Evolutionary conservation across 2,329 filamentous ascomycete genomes (phyloP), one percentile per base, ranked within the genome.

Genomic region (Hypoxylon sp.): DNA sequence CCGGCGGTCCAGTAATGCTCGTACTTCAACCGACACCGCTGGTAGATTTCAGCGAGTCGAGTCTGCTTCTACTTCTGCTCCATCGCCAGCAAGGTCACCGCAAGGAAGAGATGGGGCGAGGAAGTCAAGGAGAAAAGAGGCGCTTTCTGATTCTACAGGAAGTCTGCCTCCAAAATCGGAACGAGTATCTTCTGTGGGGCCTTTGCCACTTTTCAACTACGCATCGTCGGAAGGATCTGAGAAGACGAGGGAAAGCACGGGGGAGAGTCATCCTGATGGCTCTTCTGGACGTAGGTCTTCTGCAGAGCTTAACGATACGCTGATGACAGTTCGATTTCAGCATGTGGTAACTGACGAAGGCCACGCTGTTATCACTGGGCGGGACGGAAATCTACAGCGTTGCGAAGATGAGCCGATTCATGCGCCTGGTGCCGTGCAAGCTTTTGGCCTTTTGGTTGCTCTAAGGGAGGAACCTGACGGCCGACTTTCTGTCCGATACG

Each of bases 401-500:
- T 97, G 94, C 75, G 94, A 97, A 78, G 94, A 97, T 75, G 94
- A 97, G 75, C 93, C 94, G 0, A 97, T 97, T 27, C 93, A 95
- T 71, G 91, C 93, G 0, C 94, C 94, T 0, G 93, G 93, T 35
- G 92, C 92, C 1, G 82, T 94, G 0, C 94, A 97, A 77, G 85
- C 88, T 0, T 97, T 97, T 73, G 94, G 94, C 0, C 84, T 92
- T 3, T 82, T 97, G 24, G 75, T 97, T 32, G 93, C 91, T 0
- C 79, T 97, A 19, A 87, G 90, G 59, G 92, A 94, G 77, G 89
- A 93, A 59, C 76, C 81, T 0, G 89, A 92, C 39, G 91, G 91
- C 2, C 88, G 87, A 42, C 86, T 96, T 10, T 77, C 88, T 1
- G 91, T 94, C 11, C 88, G 92, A 15, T 87, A 93, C 31, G 92